Base-by-base conservation (phyloP, 2,329 filamentous ascomycete species). In the Venturia effusa region DNA sequence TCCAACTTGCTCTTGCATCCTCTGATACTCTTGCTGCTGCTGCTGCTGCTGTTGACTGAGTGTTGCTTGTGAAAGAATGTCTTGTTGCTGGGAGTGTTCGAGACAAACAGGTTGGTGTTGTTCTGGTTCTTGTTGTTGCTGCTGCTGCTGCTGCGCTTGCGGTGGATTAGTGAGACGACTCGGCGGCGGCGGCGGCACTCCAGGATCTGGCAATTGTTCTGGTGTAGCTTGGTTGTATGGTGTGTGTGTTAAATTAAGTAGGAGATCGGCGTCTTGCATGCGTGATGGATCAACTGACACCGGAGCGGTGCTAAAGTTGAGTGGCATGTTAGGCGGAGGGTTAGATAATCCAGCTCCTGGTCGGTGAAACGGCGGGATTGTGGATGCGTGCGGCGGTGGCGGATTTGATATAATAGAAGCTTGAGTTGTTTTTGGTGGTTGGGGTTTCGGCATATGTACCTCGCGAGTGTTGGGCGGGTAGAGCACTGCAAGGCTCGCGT, bases 401-500 rank as follows among this genome's bases (percentile, higher is more conserved):
- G 30, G 60, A 24, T 11, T 48, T 54, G 70, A 69, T 4, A 66
- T 68, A 10, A 64, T 71, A 10, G 64, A 69, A 32, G 69, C 70
- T 1, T 74, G 70, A 64, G 70, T 68, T 64, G 73, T 64, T 51
- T 75, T 48, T 67, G 68, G 69, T 68, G 67, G 69, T 70, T 70
- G 30, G 45, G 59, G 69, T 64, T 27, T 77, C 76, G 64, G 81
- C 86, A 66, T 51, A 13, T 51, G 51, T 19, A 30, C 51, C 19
- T 34, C 51, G 15, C 30, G 51, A 15, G 27, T 24, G 24, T 57
- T 57, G 3, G 51, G 48, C 24, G 89, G 86, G 71, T 91, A 95
- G 71, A 95, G 84, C 64, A 93, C 82, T 0, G 90, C 92, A 4
- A 96, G 78, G 70, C 90, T 94, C 0, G 90, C 91, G 67, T 86